Evolutionary conservation across 1,139 yeast genomes (phyloP).

Genomic region (Eremothecium cymbalariae): DNA sequence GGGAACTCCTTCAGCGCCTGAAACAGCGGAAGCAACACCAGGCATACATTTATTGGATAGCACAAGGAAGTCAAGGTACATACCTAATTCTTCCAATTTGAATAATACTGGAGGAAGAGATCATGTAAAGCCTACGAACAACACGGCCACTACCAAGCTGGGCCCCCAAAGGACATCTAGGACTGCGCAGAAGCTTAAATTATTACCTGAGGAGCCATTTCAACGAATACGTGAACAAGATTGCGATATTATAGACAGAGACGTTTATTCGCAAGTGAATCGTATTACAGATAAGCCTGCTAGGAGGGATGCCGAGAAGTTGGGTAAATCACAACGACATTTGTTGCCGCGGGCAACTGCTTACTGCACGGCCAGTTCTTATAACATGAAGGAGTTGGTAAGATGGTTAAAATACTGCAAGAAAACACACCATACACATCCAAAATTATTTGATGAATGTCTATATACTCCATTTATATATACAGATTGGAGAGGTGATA

Average conservation of each 20-base stretch:
- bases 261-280: constrained; percentile 74
- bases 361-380: constrained; percentile 90
- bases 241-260: constrained; percentile 38
- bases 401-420: constrained; percentile 80
- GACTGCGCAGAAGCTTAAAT: constrained; percentile 76
- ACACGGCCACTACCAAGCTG: constrained; percentile 3
- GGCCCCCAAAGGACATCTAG: constrained; percentile 88
- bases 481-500: constrained; percentile 63
- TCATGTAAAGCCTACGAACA: background rate
- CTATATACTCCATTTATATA: constrained; percentile 82
- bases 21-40: background rate
- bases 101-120: background rate
- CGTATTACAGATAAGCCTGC: constrained; percentile 88
- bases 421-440: constrained; percentile 65
- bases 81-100: too few species aligned
- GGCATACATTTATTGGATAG: background rate
- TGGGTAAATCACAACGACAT: constrained; percentile 84
- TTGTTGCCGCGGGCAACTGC: constrained; percentile 86
- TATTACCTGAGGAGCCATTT: constrained; percentile 72
- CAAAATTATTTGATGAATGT: constrained; percentile 89
- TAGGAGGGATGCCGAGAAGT: constrained; percentile 84
- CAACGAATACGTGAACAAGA: constrained; percentile 28
- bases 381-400: constrained; percentile 75
- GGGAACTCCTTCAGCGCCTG: background rate
- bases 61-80: too few species aligned